Evolutionary conservation across 257 asterid species (phyloP), one percentile per base, ranked within the genome.

Genomic region (Jasminum sambac): DNA sequence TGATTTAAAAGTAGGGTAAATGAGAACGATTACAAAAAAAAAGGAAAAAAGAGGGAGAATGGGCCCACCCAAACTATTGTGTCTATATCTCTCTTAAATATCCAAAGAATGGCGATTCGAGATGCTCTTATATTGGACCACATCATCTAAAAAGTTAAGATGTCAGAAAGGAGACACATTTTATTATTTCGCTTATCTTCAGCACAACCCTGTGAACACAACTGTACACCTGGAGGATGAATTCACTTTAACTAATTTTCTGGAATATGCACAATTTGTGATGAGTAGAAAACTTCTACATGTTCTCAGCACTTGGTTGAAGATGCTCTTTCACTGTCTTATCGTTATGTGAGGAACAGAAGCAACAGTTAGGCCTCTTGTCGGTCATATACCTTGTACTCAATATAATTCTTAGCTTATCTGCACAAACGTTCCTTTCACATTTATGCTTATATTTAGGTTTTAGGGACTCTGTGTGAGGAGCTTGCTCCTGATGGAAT

Each of bases 401-500:
- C 36, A 57, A 66, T 14, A 36, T 62, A 21, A 21, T 68, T 66
- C 50, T 36, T 41, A 37, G 62, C 52, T 68, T 69, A n/a, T 66
- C 50, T 66, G 40, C 46, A 50, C 71, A 44, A 39, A 52, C 67
- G 71, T 64, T 63, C 72, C 50, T 48, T 69, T 76, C 72, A 72
- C 67, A 39, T 61, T 74, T 75, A 30, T 23, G 38, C 71, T 61
- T 81, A 68, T 72, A 26, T 71, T 58, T 85, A 95, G 99, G 97
- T 95, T 66, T 75, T 95, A 81, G 95, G 96, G 70, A 88, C 96
- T 64, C 81, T 87, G 42, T 89, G 96, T 21, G 98, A 95, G 86
- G 98, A 95, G 86, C 96, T 95, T 82, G 87, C 95, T 68, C 58
- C 96, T 62, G 99, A 95, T 80, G 99, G 99, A 66, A 78, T 88